phyloP scores from a whole-genome alignment of 75 land plant genomes.

The Pinus taeda region DNA sequence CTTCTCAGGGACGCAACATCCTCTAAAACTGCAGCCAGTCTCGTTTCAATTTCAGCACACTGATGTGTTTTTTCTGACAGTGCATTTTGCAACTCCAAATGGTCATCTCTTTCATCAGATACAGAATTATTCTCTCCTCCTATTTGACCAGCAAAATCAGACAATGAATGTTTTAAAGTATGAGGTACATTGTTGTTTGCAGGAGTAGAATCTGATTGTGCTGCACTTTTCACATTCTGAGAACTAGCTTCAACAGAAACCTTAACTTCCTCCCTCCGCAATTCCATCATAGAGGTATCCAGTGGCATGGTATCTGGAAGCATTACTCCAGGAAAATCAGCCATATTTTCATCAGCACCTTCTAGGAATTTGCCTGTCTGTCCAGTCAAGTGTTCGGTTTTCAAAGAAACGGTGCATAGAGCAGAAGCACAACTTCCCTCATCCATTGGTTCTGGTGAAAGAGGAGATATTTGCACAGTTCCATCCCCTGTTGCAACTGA shows the following conservation, averaged over 20 bases:
- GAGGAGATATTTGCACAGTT: slow-evolving; percentile 16
- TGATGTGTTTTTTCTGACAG: slow-evolving; percentile 52
- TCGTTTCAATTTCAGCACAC: slow-evolving; percentile 48
- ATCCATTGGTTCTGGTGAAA: slow-evolving; percentile 74
- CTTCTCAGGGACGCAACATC: slow-evolving; percentile 50
- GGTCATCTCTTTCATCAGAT: slow-evolving; percentile 28
- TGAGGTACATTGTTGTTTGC: slow-evolving; percentile 17
- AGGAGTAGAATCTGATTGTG: slow-evolving; percentile 1
- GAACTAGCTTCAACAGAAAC: slow-evolving; percentile 25
- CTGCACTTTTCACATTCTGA: slow-evolving; percentile 17
- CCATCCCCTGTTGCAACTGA: slow-evolving; percentile 49
- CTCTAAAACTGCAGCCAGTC: slow-evolving; percentile 49
- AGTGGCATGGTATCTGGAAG: slow-evolving; percentile 12
- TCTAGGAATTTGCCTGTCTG: slow-evolving; percentile 37
- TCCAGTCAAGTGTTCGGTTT: slow-evolving; percentile 6
- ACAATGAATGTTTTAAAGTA: background rate
- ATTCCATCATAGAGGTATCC: slow-evolving; percentile 60
- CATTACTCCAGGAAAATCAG: slow-evolving; percentile 49
- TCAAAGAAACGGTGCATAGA: slow-evolving; percentile 14
- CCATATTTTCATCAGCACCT: slow-evolving; percentile 81
- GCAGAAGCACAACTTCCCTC: slow-evolving; percentile 55
- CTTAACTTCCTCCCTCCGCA: slow-evolving; percentile 30
- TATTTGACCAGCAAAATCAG: background rate
- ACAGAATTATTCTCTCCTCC: slow-evolving; percentile 16
- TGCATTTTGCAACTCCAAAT: slow-evolving; percentile 46